Base-by-base conservation (phyloP, 2,329 filamentous ascomycete species). In the Alternaria triticina region DNA sequence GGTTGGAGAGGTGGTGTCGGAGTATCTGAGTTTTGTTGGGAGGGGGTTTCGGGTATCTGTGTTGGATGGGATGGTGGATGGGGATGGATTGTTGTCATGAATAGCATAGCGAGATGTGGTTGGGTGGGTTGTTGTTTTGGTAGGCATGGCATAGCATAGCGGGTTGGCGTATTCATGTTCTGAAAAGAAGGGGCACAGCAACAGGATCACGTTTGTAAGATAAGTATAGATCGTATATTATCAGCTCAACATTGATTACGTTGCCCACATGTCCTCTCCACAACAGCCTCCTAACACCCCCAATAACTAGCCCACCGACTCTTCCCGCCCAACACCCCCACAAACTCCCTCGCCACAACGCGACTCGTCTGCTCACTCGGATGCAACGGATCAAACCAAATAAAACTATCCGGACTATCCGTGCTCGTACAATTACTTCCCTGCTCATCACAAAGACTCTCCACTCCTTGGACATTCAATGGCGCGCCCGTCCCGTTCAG, bases 361-460 rank as follows among this genome's bases (percentile, higher is more conserved):
- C 86, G 81, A 78, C 88, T 85, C 8, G 89, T 86, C 78, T 87
- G 86, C 78, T 89, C 85, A 28, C 88, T 89, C 0, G 91, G 90
- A 81, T 95, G 92, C 74, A 94, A 77, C 74, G 89, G 86, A 78
- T 95, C 91, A 70, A 85, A 91, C 90, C 91, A 94, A 75, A 93
- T 68, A 75, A 87, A 94, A 49, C 86, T 88, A 68, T 90, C 86
- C 33, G 70, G 71, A 22, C 71, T 75, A n/a, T 50, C 15, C 33
- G 64, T 55, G 27, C 54, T 43, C 11, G 67, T 71, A 67, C 85
- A 86, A 52, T 81, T 76, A 7, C 66, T 67, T 5, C 80, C 79
- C 9, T 69, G 76, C 4, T 74, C 57, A 61, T 80, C 72, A 70
- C 91, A 93, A 22, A 86, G 79, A 47, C 86, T 83, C 58, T 86